These are phyloP conservation scores for Trichoderma koningiopsis DNA, from an alignment of 2,329 filamentous ascomycete species.

Conservation along the genomic window DNA sequence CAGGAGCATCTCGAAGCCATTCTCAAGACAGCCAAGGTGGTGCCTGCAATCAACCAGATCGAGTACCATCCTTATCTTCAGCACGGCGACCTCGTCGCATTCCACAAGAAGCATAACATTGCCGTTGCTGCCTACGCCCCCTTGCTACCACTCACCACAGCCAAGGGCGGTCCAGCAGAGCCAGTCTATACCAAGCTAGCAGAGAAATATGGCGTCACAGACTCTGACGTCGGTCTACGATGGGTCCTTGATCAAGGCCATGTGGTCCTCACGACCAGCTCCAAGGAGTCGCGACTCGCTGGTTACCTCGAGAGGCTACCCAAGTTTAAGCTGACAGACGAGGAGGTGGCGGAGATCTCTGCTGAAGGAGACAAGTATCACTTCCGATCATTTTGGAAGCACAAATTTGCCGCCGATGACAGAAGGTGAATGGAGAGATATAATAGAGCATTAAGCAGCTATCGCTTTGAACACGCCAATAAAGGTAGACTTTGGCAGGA, in stretches of 20 bases:
- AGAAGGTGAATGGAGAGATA: constrained; percentile 32
- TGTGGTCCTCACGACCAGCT: constrained; percentile 61
- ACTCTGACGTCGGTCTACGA: constrained; percentile 59
- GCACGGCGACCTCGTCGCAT: constrained; percentile 61
- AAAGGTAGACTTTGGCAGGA: neutral
- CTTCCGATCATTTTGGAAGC: constrained; percentile 60
- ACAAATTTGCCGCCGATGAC: constrained; percentile 57
- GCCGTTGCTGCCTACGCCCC: constrained; percentile 58
- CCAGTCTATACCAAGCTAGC: constrained; percentile 53
- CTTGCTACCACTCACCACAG: constrained; percentile 53
- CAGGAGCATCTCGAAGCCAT: constrained; percentile 57
- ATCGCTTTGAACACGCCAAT: neutral
- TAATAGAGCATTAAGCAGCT: neutral
- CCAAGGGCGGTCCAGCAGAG: constrained; percentile 56
- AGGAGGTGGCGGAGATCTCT: constrained; percentile 60
- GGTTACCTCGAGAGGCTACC: constrained; percentile 55
- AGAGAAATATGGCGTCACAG: constrained; percentile 59
- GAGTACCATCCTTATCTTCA: constrained; percentile 78
- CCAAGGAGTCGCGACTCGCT: constrained; percentile 58
- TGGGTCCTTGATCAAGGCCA: constrained; percentile 64
- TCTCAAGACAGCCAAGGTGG: constrained; percentile 60
- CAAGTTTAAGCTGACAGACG: constrained; percentile 59
- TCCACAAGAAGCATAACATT: constrained; percentile 60
- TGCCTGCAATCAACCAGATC: constrained; percentile 77
- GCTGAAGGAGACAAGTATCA: constrained; percentile 62